These are phyloP conservation scores for Saccharomycopsis vini DNA, from an alignment of 805 yeast genomes.

Conservation along the genomic window DNA sequence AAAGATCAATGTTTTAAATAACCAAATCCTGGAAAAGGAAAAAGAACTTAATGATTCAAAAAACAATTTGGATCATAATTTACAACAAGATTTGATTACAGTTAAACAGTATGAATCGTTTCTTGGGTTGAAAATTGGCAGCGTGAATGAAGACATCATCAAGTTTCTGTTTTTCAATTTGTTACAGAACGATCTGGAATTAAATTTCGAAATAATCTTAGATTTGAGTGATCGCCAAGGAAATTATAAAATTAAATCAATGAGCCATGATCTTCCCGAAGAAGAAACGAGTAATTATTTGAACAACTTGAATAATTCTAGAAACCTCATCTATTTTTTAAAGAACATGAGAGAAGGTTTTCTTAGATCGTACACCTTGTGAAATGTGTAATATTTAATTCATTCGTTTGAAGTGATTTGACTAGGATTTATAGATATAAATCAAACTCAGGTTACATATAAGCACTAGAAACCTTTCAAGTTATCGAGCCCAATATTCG, in stretches of 20 bases:
- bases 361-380: no score
- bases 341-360: slow-evolving; percentile 12
- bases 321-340: slow-evolving; percentile 13
- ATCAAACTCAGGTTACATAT: no score
- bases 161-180: slow-evolving; percentile 15
- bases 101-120: slow-evolving; percentile 16
- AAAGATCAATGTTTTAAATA: slow-evolving; percentile 9
- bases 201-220: slow-evolving; percentile 6
- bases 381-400: no score
- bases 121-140: slow-evolving; percentile 17
- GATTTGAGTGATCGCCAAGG: slow-evolving; percentile 15
- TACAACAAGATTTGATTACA: slow-evolving; percentile 11
- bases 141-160: slow-evolving; percentile 15
- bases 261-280: slow-evolving; percentile 8
- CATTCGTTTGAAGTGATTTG: no score
- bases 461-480: no score
- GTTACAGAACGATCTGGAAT: slow-evolving; percentile 7
- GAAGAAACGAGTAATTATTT: background rate
- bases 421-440: no score
- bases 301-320: slow-evolving; percentile 6
- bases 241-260: slow-evolving; percentile 7
- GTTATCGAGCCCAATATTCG: no score
- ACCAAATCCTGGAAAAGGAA: slow-evolving; percentile 8
- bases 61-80: slow-evolving; percentile 7
- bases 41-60: slow-evolving; percentile 7